phyloP scores from a whole-genome alignment of 495 filamentous ascomycete genomes.

The Lophiotrema nucula region DNA sequence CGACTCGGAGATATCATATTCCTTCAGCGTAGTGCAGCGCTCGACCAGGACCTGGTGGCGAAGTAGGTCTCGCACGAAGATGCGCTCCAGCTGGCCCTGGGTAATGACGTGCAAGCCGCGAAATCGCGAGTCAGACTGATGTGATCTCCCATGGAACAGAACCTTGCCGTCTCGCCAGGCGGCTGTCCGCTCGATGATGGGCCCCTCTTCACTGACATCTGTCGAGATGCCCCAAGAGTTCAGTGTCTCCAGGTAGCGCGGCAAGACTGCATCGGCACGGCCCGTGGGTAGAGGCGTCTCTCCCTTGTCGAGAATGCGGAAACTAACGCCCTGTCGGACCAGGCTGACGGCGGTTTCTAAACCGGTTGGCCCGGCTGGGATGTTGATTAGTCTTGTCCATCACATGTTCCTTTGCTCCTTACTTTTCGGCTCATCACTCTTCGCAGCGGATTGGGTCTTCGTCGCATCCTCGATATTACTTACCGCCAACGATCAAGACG shows the following conservation, averaged over 20 bases:
- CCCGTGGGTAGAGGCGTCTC: constrained; percentile 33
- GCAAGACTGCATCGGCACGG: constrained; percentile 43
- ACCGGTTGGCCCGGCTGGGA: constrained; percentile 38
- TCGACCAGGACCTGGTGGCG: constrained; percentile 42
- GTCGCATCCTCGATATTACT: background rate
- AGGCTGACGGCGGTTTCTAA: constrained; percentile 37
- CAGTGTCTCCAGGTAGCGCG: constrained; percentile 42
- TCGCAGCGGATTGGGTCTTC: no score
- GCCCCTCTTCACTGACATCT: constrained; percentile 44
- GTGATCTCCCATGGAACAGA: constrained; percentile 35
- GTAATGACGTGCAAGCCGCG: constrained; percentile 45
- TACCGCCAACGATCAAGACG: constrained; percentile 42
- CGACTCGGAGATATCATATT: background rate
- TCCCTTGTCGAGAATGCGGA: constrained; percentile 41
- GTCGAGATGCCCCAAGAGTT: constrained; percentile 39
- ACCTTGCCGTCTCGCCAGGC: constrained; percentile 40
- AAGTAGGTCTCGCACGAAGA: constrained; percentile 43
- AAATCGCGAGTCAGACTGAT: constrained; percentile 43
- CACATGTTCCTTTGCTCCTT: no score
- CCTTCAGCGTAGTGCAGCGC: constrained; percentile 34
- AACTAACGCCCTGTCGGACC: constrained; percentile 38
- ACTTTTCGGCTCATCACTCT: no score
- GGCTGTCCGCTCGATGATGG: constrained; percentile 42
- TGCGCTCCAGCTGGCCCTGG: constrained; percentile 44
- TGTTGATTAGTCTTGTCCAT: background rate